Evolutionary conservation across 306 rosid genomes (phyloP), one percentile per base, ranked within the genome.

Genomic region (Astragalus membranaceus): DNA sequence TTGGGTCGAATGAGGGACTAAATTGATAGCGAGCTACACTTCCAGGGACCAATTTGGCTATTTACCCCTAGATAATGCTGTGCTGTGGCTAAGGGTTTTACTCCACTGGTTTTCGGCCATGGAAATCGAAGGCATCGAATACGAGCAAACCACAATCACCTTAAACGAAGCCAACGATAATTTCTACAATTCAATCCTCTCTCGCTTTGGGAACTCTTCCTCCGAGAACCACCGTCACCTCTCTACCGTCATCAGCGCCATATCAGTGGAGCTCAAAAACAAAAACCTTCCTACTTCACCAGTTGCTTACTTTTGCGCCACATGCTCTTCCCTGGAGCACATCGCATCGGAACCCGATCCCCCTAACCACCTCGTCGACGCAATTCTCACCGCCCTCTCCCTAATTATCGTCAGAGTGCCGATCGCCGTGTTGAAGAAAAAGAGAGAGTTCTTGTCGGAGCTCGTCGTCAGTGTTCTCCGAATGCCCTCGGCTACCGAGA

Each of bases 211-310:
- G 63, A 33, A 63, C 47, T 92, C 98, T 73, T 15, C 79, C 50
- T 52, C 64, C 35, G 96, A 83, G 39, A 80, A 36, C 16, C 91
- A 89, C 75, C 91, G 82, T 74, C 86, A 81, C 75, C 85, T 89
- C 29, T 89, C 96, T 70, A 83, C 88, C n/a, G 85, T 82, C 60
- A 33, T 89, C 8, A 96, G 96, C 17, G 85, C 89, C 69, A 88
- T 89, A 93, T 85, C 98, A 5, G 96, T 88, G 80, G 95, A 85
- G 64, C 79, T 92, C 80, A 85, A 83, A 72, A 96, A 92, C 79
- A 84, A 82, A 64, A 71, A 56, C 17, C 58, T 85, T 30, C 86
- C 93, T 2, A 47, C 80, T 3, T 60, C 87, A 0, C 83, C 96
- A 1, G 67, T 86, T 48, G 86, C 96, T 9, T 92, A 83, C 80